phyloP scores from a whole-genome alignment of 2,329 filamentous ascomycete species.

The Botryotinia globosa region DNA sequence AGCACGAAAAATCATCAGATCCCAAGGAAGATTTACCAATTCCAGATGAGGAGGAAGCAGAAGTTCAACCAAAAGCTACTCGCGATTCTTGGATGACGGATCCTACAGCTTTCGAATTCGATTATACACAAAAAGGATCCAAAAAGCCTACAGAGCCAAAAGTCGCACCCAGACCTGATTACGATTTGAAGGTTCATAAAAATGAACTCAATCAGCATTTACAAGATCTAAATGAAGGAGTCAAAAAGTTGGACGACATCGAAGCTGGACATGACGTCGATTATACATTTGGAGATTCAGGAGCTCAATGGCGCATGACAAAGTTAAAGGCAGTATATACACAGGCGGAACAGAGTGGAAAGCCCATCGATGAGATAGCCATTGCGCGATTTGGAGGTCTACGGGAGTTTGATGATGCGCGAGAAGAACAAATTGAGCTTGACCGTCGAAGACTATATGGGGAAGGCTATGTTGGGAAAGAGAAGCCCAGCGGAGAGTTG shows the following conservation, averaged over 20 bases:
- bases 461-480: conserved; percentile 76
- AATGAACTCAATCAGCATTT: conserved; percentile 78
- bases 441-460: conserved; percentile 82
- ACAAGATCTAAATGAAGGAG: conserved; percentile 54
- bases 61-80: conserved; percentile 39
- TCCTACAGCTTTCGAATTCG: conserved; percentile 75
- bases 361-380: conserved; percentile 77
- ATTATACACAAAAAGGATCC: conserved; percentile 67
- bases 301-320: conserved; percentile 94
- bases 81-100: conserved; percentile 95
- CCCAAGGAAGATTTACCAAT: conserved; percentile 51
- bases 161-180: conserved; percentile 35
- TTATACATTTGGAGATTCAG: conserved; percentile 86
- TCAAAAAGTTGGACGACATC: conserved; percentile 51
- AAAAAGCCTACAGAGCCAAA: conserved; percentile 51
- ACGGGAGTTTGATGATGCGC: conserved; percentile 83
- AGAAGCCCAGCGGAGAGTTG: conserved; percentile 84
- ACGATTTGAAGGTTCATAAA: conserved; percentile 56
- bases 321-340: conserved; percentile 85
- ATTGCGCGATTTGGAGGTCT: conserved; percentile 77
- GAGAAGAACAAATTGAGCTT: conserved; percentile 89
- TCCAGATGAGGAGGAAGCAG: conserved; percentile 49
- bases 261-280: conserved; percentile 60
- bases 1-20: conserved; percentile 46
- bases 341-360: conserved; percentile 69